Evolutionary conservation across 192 early-diverging fungal genomes (phyloP).

Genomic region (Linnemannia schmuckeri): DNA sequence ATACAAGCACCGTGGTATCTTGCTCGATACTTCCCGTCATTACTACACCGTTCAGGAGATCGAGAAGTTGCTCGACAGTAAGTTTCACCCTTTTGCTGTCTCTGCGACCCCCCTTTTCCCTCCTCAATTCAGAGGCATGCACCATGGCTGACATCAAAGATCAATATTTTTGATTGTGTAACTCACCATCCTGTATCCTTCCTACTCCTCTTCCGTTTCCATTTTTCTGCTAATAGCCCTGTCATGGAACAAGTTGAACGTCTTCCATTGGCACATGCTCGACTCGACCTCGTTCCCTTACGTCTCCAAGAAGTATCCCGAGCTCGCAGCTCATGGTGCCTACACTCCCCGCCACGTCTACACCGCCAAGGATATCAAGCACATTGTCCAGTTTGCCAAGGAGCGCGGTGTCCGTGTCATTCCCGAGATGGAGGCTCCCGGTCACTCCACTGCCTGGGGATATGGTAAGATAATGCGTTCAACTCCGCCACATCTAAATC

Average conservation of each 20-base stretch:
- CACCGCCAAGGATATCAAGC: constrained; percentile 56
- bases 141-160: background rate
- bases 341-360: constrained; percentile 59
- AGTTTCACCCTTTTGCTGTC: background rate
- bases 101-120: background rate
- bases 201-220: background rate
- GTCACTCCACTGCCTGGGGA: constrained; percentile 61
- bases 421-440: constrained; percentile 71
- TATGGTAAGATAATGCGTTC: constrained; percentile 1
- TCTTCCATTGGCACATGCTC: constrained; percentile 54
- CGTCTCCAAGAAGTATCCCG: constrained; percentile 38
- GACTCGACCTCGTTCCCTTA: constrained; percentile 54
- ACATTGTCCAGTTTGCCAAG: constrained; percentile 63
- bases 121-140: background rate
- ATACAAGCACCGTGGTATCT: constrained; percentile 53
- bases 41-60: constrained; percentile 38
- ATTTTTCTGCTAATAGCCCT: constrained; percentile 17
- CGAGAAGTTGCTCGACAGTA: constrained; percentile 45
- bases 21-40: constrained; percentile 55
- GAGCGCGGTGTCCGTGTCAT: constrained; percentile 69
- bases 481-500: background rate
- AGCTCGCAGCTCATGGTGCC: constrained; percentile 50
- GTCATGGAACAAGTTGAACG: constrained; percentile 55
- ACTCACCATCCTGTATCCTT: background rate
- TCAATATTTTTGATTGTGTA: background rate